These are phyloP conservation scores for Diaporthe nobilis DNA, from an alignment of 2,329 filamentous ascomycete species.

Conservation along the genomic window DNA sequence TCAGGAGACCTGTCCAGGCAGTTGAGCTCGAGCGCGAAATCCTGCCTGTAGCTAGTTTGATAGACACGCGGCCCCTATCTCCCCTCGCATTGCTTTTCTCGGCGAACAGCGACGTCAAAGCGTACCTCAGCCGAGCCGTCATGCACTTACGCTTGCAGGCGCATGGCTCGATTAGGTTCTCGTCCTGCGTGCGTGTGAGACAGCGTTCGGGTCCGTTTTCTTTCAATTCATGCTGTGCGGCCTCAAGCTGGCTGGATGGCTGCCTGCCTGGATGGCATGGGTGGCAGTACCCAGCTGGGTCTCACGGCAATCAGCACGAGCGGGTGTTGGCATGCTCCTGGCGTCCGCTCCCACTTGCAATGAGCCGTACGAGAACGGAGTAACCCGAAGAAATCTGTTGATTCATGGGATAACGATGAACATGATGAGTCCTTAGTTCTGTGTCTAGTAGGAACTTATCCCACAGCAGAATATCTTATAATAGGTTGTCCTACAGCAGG, in stretches of 20 bases:
- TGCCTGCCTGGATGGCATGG: background rate
- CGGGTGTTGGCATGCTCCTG: conserved; percentile 17
- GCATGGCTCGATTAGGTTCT: background rate
- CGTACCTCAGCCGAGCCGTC: background rate
- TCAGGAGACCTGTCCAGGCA: no score
- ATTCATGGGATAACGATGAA: no score
- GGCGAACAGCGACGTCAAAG: conserved; percentile 1
- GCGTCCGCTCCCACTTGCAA: background rate
- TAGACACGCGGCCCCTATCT: background rate
- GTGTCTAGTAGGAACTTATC: no score
- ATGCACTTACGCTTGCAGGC: background rate
- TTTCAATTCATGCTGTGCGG: conserved; percentile 19
- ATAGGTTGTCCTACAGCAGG: no score
- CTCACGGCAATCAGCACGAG: conserved; percentile 16
- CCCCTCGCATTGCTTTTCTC: background rate
- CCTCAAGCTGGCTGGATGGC: background rate
- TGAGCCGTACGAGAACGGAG: no score
- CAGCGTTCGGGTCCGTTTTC: conserved; percentile 12
- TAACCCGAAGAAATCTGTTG: no score
- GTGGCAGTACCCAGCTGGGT: background rate
- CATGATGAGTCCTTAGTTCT: no score
- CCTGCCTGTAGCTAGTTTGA: background rate
- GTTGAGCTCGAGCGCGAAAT: background rate
- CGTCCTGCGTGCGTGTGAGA: background rate
- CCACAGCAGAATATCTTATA: no score